Percentiles rank a stretch among this genome's conserved stretches.
Evolutionary conservation across 768 basidiomycete species (phyloP).

Genomic region (Lactarius vividus): DNA sequence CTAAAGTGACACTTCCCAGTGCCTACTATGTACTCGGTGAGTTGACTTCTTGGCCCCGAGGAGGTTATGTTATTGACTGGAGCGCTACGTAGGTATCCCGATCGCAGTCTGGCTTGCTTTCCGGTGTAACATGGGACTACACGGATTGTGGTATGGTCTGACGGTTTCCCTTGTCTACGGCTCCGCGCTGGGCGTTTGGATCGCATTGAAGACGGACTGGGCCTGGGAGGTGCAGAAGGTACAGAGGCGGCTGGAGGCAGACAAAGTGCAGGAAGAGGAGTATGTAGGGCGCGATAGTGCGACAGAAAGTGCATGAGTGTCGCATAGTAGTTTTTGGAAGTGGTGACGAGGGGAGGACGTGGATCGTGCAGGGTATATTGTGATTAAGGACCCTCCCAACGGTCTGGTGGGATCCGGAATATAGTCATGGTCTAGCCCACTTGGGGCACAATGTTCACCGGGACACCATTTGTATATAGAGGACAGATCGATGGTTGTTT

Average conservation of each 20-base stretch:
- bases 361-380: neutral
- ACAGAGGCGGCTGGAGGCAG: conserved; percentile 43
- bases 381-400: neutral
- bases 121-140: conserved; percentile 50
- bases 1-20: conserved; percentile 33
- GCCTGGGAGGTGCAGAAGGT: conserved; percentile 63
- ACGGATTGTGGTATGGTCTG: conserved; percentile 84
- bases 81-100: conserved; percentile 56
- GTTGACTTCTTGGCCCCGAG: conserved; percentile 12
- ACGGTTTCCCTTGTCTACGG: conserved; percentile 63
- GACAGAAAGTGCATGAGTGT: neutral
- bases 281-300: neutral
- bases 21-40: conserved; percentile 77
- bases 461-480: neutral
- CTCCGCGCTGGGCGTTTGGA: conserved; percentile 49
- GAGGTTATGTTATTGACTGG: neutral
- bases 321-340: neutral
- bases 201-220: conserved; percentile 67
- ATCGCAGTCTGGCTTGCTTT: conserved; percentile 80
- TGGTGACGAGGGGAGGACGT: neutral
- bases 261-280: conserved; percentile 6
- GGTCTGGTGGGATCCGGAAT: neutral
- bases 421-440: neutral
- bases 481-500: neutral
- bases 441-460: neutral